These are phyloP conservation scores for Trichoderma endophyticum DNA, from an alignment of 2,329 filamentous ascomycete species.

Conservation along the genomic window DNA sequence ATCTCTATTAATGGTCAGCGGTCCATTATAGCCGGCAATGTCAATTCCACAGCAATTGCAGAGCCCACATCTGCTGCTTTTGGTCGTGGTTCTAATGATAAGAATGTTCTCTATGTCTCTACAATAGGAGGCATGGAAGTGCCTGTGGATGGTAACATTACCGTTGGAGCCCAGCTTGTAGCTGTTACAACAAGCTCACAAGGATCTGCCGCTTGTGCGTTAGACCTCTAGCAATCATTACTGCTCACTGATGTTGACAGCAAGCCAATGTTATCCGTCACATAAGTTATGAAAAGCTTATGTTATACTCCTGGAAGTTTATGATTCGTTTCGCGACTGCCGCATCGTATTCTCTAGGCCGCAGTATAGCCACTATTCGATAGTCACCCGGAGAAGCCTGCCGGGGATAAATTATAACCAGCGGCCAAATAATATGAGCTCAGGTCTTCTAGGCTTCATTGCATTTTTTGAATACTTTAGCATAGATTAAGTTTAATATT, in stretches of 20 bases:
- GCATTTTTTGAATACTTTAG: too few species aligned
- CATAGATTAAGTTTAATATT: too few species aligned
- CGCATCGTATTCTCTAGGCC: too few species aligned
- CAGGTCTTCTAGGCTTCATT: too few species aligned
- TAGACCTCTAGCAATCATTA: not conserved
- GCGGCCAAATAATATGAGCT: too few species aligned
- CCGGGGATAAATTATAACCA: too few species aligned
- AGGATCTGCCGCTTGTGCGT: not conserved
- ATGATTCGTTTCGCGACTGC: too few species aligned
- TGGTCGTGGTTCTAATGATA: not conserved
- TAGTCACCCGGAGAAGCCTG: too few species aligned
- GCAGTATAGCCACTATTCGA: too few species aligned
- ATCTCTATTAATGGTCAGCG: not conserved
- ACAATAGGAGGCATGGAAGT: not conserved
- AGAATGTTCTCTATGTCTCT: not conserved
- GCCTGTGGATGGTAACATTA: not conserved
- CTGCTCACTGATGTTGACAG: not conserved
- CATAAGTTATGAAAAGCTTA: not conserved
- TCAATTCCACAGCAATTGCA: not conserved
- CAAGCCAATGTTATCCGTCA: not conserved
- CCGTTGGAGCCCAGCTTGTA: not conserved
- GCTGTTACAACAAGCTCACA: not conserved
- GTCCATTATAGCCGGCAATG: not conserved
- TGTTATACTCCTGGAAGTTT: too few species aligned
- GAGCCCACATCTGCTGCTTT: not conserved